Base-by-base conservation (phyloP, 805 yeast genomes). In the Candida pseudofarinosa region DNA sequence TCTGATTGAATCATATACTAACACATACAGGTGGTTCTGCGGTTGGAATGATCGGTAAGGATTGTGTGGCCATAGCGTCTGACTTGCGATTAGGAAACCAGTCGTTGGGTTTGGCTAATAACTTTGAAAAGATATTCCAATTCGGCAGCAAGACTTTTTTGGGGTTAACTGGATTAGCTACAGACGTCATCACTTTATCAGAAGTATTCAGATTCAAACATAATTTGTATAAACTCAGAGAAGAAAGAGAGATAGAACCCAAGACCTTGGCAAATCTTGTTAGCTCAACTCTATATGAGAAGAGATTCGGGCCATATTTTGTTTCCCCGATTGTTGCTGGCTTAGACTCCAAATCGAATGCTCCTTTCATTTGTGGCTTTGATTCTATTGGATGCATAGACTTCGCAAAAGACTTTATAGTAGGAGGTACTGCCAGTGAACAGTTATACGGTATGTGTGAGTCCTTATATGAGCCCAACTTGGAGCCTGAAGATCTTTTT, bases 361-460 rank as follows among this genome's bases (percentile, higher is more conserved):
- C 83, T 63, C 99, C 99, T 38, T 93, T 85, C 60, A 79, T 93
- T 46, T 93, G 98, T 60, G 95, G 96, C 3, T 91, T 91, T 66
- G 99, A 93, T 69, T 78, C 85, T 51, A 93, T 93, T 60, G 99
- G 99, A 12, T 88, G 97, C 70, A 89, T 93, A 53, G 98, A 93
- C 63, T 86, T 77, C 56, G 95, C 97, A 41, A 79, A 88, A 54
- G 99, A 93, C 67, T 93, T 93, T 61, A 88, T 88, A 26, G 99
- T 93, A 14, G 75, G 89, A 48, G 99, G 99, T 45, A 93, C 99
- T 1, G 97, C 97, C 4, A 68, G 88, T n/a, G 96, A 91, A 60
- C 99, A 93, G 71, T 74, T 93, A 44, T 93, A 84, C 60, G 99
- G 99, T 65, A 91, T 93, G 97, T 95, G 99, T 69, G 99, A 93